Conservation (phyloP, 306 rosid genomes). For the Cucurbita argyrosperma region DNA sequence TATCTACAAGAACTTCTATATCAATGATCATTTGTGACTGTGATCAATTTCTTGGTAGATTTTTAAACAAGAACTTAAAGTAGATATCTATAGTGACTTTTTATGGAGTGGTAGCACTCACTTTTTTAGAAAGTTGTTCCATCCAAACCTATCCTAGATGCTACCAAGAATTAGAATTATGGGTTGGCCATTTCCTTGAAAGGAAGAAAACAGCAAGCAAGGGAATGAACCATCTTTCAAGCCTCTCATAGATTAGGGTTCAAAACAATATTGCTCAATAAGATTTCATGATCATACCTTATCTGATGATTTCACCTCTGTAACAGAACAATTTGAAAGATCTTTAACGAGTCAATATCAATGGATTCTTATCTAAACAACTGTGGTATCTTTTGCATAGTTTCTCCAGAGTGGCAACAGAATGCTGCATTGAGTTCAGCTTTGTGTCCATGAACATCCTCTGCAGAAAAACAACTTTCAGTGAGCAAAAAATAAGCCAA, state of each 20-base stretch:
- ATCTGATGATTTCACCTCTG: not conserved
- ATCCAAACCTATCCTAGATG: not conserved
- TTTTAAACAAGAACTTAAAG: too few species aligned
- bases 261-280: not conserved
- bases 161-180: not conserved
- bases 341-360: constrained; percentile 25
- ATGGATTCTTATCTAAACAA: constrained; percentile 32
- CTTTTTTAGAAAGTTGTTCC: not conserved
- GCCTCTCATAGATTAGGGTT: not conserved
- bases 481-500: not conserved
- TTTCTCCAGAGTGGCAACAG: constrained; percentile 62
- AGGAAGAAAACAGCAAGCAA: not conserved
- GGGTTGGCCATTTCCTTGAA: not conserved
- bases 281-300: not conserved
- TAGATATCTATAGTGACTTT: too few species aligned
- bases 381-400: constrained; percentile 47
- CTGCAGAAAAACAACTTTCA: constrained; percentile 24
- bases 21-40: not conserved
- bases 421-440: constrained; percentile 78
- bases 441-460: constrained; percentile 76
- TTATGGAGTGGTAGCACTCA: too few species aligned
- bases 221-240: not conserved
- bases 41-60: not conserved
- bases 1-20: too few species aligned
- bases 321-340: not conserved